Evolutionary conservation across 2,329 filamentous ascomycete species (phyloP).

Genomic region (Ceratocystis variospora): DNA sequence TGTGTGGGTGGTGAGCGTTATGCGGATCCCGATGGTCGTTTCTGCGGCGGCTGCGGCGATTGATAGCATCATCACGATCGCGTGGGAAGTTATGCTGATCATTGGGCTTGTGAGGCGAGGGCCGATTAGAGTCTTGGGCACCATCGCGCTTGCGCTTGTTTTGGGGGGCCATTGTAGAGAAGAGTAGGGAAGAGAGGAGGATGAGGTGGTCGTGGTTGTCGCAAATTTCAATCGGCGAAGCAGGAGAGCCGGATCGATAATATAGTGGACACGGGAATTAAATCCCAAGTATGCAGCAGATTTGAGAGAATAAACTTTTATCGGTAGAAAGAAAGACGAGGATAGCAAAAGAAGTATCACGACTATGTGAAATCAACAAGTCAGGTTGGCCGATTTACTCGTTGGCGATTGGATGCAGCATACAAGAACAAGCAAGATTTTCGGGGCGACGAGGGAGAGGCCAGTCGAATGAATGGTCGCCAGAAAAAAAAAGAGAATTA

Average conservation of each 20-base stretch:
- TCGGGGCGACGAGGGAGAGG: neutral
- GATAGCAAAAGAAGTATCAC: neutral
- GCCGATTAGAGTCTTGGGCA: slow-evolving; percentile 36
- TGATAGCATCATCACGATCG: slow-evolving; percentile 34
- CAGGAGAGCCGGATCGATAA: neutral
- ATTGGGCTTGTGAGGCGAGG: slow-evolving; percentile 48
- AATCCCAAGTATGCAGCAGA: neutral
- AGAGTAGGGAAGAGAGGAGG: slow-evolving; percentile 19
- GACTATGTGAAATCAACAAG: too few species aligned
- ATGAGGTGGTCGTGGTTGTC: neutral
- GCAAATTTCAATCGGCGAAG: slow-evolving; percentile 1
- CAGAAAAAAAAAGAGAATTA: neutral
- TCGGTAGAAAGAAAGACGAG: neutral
- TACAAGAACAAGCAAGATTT: too few species aligned
- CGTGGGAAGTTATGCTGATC: slow-evolving; percentile 44
- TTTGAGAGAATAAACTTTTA: neutral
- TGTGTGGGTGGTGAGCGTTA: slow-evolving; percentile 24
- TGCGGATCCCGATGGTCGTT: slow-evolving; percentile 40
- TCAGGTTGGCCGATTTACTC: too few species aligned
- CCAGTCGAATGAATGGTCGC: neutral
- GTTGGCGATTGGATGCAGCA: neutral
- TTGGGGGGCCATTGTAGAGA: slow-evolving; percentile 41
- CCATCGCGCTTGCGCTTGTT: slow-evolving; percentile 42
- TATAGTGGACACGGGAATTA: neutral
- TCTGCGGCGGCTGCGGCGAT: slow-evolving; percentile 35